phyloP scores from a whole-genome alignment of 768 basidiomycete species.

The Hygrophoropsis aurantiaca region DNA sequence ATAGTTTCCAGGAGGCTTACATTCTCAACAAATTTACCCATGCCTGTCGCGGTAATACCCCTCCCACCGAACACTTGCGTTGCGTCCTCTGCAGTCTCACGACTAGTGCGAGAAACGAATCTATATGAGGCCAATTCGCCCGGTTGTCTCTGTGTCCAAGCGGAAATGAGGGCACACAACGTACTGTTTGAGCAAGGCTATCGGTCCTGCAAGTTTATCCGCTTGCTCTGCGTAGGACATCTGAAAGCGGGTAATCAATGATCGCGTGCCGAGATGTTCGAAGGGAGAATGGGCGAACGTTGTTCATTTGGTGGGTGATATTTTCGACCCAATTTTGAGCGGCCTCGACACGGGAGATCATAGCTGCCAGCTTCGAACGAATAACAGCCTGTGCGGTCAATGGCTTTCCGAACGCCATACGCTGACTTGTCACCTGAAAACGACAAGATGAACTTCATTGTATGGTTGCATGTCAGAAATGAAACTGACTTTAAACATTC shows the following conservation, averaged over 20 bases:
- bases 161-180: constrained; percentile 19
- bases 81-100: constrained; percentile 62
- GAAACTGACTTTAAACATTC: constrained; percentile 77
- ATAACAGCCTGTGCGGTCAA: constrained; percentile 83
- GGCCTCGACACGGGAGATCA: constrained; percentile 88
- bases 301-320: constrained; percentile 90
- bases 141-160: constrained; percentile 7
- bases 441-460: constrained; percentile 8
- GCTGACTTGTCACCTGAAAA: constrained; percentile 76
- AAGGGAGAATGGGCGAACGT: constrained; percentile 42
- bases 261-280: not conserved
- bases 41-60: constrained; percentile 81
- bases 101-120: constrained; percentile 59
- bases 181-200: constrained; percentile 87
- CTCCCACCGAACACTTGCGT: constrained; percentile 89
- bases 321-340: constrained; percentile 89
- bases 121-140: constrained; percentile 37
- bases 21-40: constrained; percentile 84
- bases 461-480: not conserved
- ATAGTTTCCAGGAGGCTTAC: constrained; percentile 48
- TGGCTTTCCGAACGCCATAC: constrained; percentile 89
- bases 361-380: constrained; percentile 79
- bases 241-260: constrained; percentile 34
- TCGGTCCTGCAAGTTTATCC: constrained; percentile 82
- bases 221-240: constrained; percentile 88